Evolutionary conservation across 2,329 filamentous ascomycete species (phyloP).

Genomic region (Trichoderma sp.): DNA sequence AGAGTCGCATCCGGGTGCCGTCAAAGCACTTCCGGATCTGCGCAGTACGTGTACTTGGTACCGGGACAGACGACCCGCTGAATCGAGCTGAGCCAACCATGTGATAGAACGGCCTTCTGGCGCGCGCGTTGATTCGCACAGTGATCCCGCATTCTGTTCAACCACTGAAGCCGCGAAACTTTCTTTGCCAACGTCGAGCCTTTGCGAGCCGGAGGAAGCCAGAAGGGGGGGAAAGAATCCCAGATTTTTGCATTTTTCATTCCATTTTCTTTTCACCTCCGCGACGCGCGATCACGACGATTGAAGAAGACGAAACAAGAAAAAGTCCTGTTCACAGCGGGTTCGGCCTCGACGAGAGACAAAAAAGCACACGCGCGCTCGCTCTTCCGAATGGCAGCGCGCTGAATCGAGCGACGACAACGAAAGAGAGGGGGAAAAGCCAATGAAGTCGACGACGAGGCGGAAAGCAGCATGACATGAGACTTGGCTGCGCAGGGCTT

Average conservation of each 20-base stretch:
- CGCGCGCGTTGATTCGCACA: not conserved
- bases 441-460: constrained; percentile 2
- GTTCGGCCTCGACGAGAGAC: not conserved
- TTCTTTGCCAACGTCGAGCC: not conserved
- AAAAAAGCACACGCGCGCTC: not conserved
- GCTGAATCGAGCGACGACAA: not conserved
- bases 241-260: not conserved
- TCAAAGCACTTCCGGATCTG: constrained; percentile 3
- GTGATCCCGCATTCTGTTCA: not conserved
- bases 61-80: not conserved
- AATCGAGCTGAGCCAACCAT: not conserved
- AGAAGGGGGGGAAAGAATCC: not conserved
- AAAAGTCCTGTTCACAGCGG: not conserved
- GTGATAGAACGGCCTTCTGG: not conserved
- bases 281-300: not conserved
- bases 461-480: constrained; percentile 21
- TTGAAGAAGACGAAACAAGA: not conserved
- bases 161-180: not conserved
- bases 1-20: not conserved
- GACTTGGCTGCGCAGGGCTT: constrained; percentile 11
- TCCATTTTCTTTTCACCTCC: not conserved
- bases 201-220: not conserved
- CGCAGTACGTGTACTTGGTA: not conserved
- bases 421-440: not conserved
- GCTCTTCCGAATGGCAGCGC: not conserved